phyloP scores from a whole-genome alignment of 495 filamentous ascomycete genomes.

The Xylaria intraflava region DNA sequence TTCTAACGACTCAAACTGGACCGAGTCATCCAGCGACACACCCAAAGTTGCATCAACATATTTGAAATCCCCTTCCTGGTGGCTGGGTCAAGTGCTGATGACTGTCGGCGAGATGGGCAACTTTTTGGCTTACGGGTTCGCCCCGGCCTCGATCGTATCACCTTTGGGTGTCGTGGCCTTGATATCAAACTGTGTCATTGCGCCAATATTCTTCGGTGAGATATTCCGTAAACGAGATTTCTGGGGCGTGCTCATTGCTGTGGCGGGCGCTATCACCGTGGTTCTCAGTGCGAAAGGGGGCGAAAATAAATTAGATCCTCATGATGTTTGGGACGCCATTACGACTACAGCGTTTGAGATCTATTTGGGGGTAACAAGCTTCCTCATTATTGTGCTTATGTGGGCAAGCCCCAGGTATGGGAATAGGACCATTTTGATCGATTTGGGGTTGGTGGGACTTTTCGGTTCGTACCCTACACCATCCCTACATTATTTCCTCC shows the following conservation, averaged over 20 bases:
- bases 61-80: conserved; percentile 90
- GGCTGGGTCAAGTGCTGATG: conserved; percentile 87
- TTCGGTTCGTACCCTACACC: conserved; percentile 58
- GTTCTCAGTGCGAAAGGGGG: conserved; percentile 86
- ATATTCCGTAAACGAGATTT: conserved; percentile 77
- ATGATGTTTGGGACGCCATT: conserved; percentile 85
- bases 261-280: conserved; percentile 84
- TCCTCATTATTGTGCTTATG: conserved; percentile 67
- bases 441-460: conserved; percentile 84
- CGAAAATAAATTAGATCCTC: conserved; percentile 84
- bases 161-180: conserved; percentile 91
- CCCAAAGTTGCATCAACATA: conserved; percentile 47
- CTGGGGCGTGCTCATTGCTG: conserved; percentile 76
- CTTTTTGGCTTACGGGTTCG: conserved; percentile 96
- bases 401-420: conserved; percentile 79
- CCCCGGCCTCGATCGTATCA: conserved; percentile 97
- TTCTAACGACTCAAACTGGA: conserved; percentile 36
- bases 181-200: conserved; percentile 93
- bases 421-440: conserved; percentile 77
- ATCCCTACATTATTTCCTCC: neutral
- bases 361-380: conserved; percentile 71
- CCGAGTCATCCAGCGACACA: conserved; percentile 28
- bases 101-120: conserved; percentile 90
- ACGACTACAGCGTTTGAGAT: conserved; percentile 85
- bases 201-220: conserved; percentile 87